Conservation (phyloP, 1,284 basidiomycete species). For the Trametes hirsuta region DNA sequence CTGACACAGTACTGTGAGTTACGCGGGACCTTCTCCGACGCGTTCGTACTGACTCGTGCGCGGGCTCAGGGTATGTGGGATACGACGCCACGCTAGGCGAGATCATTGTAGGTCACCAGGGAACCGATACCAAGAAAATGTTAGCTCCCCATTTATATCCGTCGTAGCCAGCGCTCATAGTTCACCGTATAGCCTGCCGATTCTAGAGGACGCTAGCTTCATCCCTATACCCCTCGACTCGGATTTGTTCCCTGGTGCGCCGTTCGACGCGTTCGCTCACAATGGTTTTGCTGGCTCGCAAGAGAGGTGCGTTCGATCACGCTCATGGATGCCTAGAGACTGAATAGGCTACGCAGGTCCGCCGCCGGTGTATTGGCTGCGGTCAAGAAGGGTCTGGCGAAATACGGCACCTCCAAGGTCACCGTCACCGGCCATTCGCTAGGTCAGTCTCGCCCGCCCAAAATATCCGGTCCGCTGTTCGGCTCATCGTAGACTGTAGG, state of each 20-base stretch:
- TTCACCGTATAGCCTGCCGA: constrained; percentile 26
- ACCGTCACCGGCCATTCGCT: constrained; percentile 45
- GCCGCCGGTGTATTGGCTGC: constrained; percentile 41
- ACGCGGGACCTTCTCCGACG: constrained; percentile 3
- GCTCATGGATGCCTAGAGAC: background rate
- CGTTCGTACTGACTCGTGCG: constrained; percentile 19
- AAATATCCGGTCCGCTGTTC: background rate
- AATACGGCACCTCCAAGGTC: constrained; percentile 35
- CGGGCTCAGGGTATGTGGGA: constrained; percentile 46
- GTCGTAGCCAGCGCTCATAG: background rate
- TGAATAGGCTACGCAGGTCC: constrained; percentile 27
- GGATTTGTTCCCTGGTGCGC: constrained; percentile 59
- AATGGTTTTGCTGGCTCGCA: constrained; percentile 59
- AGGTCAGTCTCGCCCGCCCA: constrained; percentile 28
- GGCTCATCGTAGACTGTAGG: constrained; percentile 25
- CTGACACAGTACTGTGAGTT: constrained; percentile 51
- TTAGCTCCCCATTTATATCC: constrained; percentile 26
- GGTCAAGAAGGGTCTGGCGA: constrained; percentile 37
- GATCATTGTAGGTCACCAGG: constrained; percentile 57
- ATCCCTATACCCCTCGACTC: constrained; percentile 31
- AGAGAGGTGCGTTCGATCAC: constrained; percentile 43
- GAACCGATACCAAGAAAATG: constrained; percentile 53
- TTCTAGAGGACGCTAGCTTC: constrained; percentile 39
- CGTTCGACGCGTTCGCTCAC: constrained; percentile 52
- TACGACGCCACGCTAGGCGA: constrained; percentile 46